Base-by-base conservation (phyloP, 139 green algal species). In the Penium margaritaceum region DNA sequence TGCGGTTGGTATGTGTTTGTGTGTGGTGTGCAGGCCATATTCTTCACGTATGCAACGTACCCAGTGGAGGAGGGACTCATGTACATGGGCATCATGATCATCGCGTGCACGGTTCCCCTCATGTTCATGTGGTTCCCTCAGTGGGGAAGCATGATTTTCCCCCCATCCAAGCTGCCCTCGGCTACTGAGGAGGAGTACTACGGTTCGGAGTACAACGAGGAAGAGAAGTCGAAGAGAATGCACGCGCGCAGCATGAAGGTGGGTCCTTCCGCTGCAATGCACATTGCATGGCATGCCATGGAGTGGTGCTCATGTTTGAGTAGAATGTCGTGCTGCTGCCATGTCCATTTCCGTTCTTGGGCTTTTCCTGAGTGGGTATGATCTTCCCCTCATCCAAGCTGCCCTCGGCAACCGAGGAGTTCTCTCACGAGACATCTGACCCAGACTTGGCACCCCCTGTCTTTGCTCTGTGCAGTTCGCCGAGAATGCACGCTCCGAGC, bases 351-450 rank as follows among this genome's bases (percentile, higher is more conserved):
- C n/a, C n/a, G n/a, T n/a, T n/a, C n/a, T n/a, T n/a, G n/a, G n/a
- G n/a, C n/a, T n/a, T n/a, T n/a, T n/a, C n/a, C n/a, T 96, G 91
- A 92, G 93, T 92, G 27, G 86, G 85, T 74, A 93, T 96, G 85
- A 85, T 97, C 63, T n/a, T n/a, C n/a, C 84, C 74, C 7, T 62
- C 51, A 7, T 90, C 85, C 63, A 77, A 85, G 62, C 80, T 81
- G 3, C 46, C 68, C 2, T 54, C 44, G 0, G 70, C 82, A 37
- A 91, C 85, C 0, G 93, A 98, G 84, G 90, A 96, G 83, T 90
- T 95, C 44, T 97, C 74, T 2, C 74, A 80, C 43, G 41, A 9
- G 24, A n/a, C 27, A 5, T 63, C 74, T 33, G 74, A 74, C 33
- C 44, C 12, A n/a, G 47, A 74, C 55, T 30, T 68, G 62, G 73